Evolutionary conservation across 2,329 filamentous ascomycete genomes (phyloP), one percentile per base, ranked within the genome.

Genomic region (Sporothrix schenckii): DNA sequence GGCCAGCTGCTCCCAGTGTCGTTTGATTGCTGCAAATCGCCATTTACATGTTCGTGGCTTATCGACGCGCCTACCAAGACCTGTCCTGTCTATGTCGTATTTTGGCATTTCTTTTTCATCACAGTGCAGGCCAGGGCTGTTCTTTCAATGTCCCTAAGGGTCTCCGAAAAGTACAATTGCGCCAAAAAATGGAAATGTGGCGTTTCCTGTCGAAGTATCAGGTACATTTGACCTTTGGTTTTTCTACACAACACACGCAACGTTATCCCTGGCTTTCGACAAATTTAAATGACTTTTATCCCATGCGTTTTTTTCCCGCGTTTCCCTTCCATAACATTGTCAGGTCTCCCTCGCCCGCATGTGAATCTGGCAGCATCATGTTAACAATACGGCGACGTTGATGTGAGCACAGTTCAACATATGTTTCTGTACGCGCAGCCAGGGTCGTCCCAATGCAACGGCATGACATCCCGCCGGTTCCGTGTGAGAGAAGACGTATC

Each of bases 101-200:
- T 16, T 49, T 19, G 7, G 4, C 34, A 49, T 49, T 19, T 58
- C 21, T 41, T 41, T 68, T 41, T 47, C 5, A 9, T 52, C 50
- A 44, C 50, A 54, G 50, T 41, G 65, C 49, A 52, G 34, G 10
- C 7, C 30, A 56, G 49, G 68, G 10, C 39, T 19, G 50, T 66
- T 53, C 44, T 27, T 67, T 60, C 52, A 30, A 44, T 53, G 30
- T 66, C 39, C 44, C 44, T 60, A 41, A 70, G 49, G 61, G 41
- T 24, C 34, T 0, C 41, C 58, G 34, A 7, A 21, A 53, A 67
- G 30, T 34, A 44, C 44, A 65, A 14, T 27, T 19, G 21, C 65
- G 56, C 41, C 52, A 61, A 67, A 70, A 53, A 61, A 30, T 67
- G 53, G 69, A 58, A 67, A 67, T 61, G 63, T 67, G 69, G 69